These are phyloP conservation scores for Xerophyta viscosa DNA, from an alignment of 106 monocot species.

Conservation along the genomic window DNA sequence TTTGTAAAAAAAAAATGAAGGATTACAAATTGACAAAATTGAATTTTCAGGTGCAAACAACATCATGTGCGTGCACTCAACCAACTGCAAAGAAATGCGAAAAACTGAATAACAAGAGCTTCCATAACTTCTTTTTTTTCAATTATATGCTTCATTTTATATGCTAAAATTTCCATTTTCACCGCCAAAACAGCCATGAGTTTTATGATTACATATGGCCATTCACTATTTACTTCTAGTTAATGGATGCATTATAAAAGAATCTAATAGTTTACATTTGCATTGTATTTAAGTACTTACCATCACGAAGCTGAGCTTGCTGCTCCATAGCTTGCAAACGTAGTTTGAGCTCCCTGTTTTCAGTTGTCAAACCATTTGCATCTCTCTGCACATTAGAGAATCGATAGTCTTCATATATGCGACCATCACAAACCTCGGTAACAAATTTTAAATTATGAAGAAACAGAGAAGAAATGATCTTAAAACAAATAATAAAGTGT, in stretches of 20 bases:
- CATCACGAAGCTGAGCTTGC: conserved; percentile 88
- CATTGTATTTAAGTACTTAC: conserved; percentile 13
- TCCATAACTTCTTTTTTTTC: too few relatives aligned
- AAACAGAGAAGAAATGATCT: background rate
- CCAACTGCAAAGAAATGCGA: too few relatives aligned
- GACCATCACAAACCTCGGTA: background rate
- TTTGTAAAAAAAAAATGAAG: too few relatives aligned
- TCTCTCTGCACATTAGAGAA: conserved; percentile 49
- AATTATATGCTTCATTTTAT: too few relatives aligned
- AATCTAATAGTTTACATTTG: background rate
- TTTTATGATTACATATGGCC: too few relatives aligned
- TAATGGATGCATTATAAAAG: background rate
- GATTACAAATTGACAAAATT: too few relatives aligned
- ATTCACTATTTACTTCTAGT: background rate
- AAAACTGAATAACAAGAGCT: too few relatives aligned
- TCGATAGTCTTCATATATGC: background rate
- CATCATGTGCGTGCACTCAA: too few relatives aligned
- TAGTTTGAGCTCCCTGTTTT: conserved; percentile 89
- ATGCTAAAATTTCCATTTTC: too few relatives aligned
- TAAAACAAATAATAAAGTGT: too few relatives aligned
- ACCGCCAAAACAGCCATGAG: too few relatives aligned
- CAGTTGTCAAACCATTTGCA: conserved; percentile 68
- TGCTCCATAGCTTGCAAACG: conserved; percentile 90
- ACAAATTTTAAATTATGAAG: background rate
- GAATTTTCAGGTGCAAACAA: too few relatives aligned